These are phyloP conservation scores for Microbotryum silenes-acaulis DNA, from an alignment of 1,284 basidiomycete genomes.

Conservation along the genomic window DNA sequence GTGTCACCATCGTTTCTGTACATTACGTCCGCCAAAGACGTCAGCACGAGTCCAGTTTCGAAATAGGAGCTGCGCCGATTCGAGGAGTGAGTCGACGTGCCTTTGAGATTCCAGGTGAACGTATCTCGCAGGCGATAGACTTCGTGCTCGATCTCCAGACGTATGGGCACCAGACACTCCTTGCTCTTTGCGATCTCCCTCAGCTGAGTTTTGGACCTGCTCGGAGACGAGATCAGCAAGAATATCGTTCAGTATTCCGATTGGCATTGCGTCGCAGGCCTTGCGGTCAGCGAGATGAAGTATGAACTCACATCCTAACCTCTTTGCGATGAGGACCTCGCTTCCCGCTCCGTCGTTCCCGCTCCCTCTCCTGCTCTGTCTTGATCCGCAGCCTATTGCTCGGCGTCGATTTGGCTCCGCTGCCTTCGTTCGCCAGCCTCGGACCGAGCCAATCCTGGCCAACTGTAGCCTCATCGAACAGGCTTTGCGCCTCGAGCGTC, in stretches of 20 bases:
- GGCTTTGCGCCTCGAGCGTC: constrained; percentile 26
- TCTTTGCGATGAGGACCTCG: constrained; percentile 39
- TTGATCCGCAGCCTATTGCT: constrained; percentile 17
- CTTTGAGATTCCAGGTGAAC: constrained; percentile 92
- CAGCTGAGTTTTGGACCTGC: constrained; percentile 57
- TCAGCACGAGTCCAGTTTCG: constrained; percentile 9
- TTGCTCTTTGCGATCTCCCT: constrained; percentile 54
- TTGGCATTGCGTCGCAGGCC: no score
- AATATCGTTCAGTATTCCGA: no score
- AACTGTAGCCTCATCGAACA: constrained; percentile 16
- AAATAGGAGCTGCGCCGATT: background rate
- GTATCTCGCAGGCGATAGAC: constrained; percentile 90
- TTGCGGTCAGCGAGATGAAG: constrained; percentile 17
- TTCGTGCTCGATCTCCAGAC: constrained; percentile 85
- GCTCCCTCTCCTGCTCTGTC: constrained; percentile 20
- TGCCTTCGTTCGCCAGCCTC: background rate
- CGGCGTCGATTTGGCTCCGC: background rate
- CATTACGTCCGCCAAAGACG: no score
- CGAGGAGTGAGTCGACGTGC: constrained; percentile 47
- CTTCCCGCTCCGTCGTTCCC: constrained; percentile 21
- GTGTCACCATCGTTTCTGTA: constrained; percentile 75
- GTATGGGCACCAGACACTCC: constrained; percentile 82
- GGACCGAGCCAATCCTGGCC: constrained; percentile 34
- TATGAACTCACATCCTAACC: constrained; percentile 41
- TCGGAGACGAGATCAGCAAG: constrained; percentile 18